Evolutionary conservation across 148 eudicot genomes (phyloP).

Genomic region (Spergularia bocconei): DNA sequence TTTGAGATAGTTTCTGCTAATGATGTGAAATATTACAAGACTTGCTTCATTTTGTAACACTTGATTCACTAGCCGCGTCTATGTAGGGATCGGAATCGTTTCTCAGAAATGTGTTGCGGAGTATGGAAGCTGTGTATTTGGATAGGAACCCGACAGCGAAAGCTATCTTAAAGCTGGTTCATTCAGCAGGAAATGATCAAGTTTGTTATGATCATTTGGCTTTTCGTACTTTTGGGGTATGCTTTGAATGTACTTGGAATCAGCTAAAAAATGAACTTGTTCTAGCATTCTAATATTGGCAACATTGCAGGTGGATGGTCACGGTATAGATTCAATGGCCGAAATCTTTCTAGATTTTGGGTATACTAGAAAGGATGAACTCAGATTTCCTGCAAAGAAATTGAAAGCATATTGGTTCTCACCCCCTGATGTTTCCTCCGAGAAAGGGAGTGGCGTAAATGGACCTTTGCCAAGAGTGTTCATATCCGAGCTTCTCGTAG

Average conservation of each 20-base stretch:
- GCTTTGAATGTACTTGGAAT: neutral
- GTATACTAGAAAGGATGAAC: constrained; percentile 69
- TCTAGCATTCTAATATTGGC: neutral
- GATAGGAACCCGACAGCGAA: constrained; percentile 88
- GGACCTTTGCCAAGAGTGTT: constrained; percentile 94
- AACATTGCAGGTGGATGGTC: constrained; percentile 57
- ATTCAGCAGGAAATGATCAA: constrained; percentile 51
- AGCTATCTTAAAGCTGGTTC: constrained; percentile 72
- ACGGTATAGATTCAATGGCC: constrained; percentile 90
- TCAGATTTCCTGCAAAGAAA: constrained; percentile 89
- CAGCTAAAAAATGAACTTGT: neutral
- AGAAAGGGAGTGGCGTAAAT: constrained; percentile 54
- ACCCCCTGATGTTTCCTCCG: constrained; percentile 53
- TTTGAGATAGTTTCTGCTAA: neutral
- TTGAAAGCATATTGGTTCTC: constrained; percentile 92
- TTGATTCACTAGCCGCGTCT: constrained; percentile 12
- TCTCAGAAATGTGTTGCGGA: constrained; percentile 64
- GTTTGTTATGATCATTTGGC: constrained; percentile 94
- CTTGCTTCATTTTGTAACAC: neutral
- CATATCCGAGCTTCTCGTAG: constrained; percentile 96
- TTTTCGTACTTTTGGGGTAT: constrained; percentile 93
- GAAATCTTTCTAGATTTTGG: constrained; percentile 76
- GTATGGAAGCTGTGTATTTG: constrained; percentile 77
- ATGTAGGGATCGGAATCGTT: constrained; percentile 78
- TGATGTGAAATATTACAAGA: neutral